Evolutionary conservation across 2,329 filamentous ascomycete species (phyloP), one percentile per base, ranked within the genome.

Genomic region (Neopestalotiopsis sp.): DNA sequence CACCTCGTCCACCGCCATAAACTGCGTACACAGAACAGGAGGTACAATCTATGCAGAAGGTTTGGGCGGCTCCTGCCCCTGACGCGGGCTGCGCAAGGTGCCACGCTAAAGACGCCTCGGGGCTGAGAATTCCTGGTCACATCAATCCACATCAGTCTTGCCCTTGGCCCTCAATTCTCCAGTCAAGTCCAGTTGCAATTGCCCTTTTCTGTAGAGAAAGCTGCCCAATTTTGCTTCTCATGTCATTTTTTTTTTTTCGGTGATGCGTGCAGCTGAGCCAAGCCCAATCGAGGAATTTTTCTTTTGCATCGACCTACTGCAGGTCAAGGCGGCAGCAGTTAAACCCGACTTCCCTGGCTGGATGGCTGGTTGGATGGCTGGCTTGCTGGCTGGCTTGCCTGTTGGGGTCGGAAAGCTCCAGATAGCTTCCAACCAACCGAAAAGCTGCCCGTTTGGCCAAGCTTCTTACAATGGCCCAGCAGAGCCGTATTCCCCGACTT

Each of bases 51-150:
- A 17, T 53, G 45, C 7, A 20, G n/a, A 53, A 53, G 45, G 45
- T 53, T 53, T 53, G 45, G 45, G 45, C 45, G 42, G 38, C 17
- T 57, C 32, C 45, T 66, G n/a, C 49, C 64, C 64, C 64, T 66
- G 64, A 66, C 14, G 45, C 42, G 64, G 64, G 64, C 64, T 34
- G 32, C 42, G 14, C 30, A 62, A 56, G 32, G 49, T 45, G 64
- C 64, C 9, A 30, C 64, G 45, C 64, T 66, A 66, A 66, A 34
- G 28, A 57, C 64, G 64, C 64, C 64, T 66, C 45, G 42, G 49
- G 49, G 49, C 49, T 57, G 59, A 61, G 30, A 66, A 17, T 53
- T 4, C 17, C 61, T 57, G 14, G 64, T 57, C 64, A 66, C 64
- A 53, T 24, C 62, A 49, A 24, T 49, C 20, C 34, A 38, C 34